Evolutionary conservation across 495 filamentous ascomycete genomes (phyloP).

Genomic region (Penicillium daleae): DNA sequence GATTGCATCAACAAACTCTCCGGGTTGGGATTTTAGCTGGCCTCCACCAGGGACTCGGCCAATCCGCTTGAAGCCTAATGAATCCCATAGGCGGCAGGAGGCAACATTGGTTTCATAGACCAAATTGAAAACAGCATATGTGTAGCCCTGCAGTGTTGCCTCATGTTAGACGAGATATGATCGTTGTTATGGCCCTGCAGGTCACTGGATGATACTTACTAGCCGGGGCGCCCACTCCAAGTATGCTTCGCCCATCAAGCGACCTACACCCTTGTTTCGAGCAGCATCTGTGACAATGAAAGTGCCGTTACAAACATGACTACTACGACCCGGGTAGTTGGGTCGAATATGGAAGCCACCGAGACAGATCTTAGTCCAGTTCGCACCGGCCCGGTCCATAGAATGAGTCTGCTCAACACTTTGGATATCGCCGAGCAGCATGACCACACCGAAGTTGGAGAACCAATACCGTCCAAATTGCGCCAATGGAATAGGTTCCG

Average conservation of each 20-base stretch:
- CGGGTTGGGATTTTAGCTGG: constrained; percentile 78
- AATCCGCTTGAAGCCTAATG: constrained; percentile 96
- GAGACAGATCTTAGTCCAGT: constrained; percentile 85
- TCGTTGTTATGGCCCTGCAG: background rate
- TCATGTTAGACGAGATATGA: background rate
- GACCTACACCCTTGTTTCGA: constrained; percentile 87
- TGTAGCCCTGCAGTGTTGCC: constrained; percentile 66
- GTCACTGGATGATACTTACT: constrained; percentile 45
- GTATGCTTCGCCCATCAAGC: constrained; percentile 91
- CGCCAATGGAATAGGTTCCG: constrained; percentile 71
- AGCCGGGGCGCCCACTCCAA: constrained; percentile 93
- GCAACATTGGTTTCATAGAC: constrained; percentile 98
- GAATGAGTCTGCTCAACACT: constrained; percentile 60
- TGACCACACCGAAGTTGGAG: constrained; percentile 89
- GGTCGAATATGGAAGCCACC: constrained; percentile 97
- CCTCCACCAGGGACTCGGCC: constrained; percentile 89
- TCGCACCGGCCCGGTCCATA: constrained; percentile 60
- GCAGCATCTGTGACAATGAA: constrained; percentile 91
- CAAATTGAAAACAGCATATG: constrained; percentile 96
- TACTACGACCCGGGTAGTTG: constrained; percentile 95
- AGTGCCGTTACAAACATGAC: constrained; percentile 94
- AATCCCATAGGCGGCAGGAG: constrained; percentile 95
- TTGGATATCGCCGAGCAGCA: constrained; percentile 83
- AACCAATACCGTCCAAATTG: constrained; percentile 93
- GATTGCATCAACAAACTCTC: constrained; percentile 87